Evolutionary conservation across 768 basidiomycete species (phyloP), one percentile per base, ranked within the genome.

Genomic region (Boletus coccyginus): DNA sequence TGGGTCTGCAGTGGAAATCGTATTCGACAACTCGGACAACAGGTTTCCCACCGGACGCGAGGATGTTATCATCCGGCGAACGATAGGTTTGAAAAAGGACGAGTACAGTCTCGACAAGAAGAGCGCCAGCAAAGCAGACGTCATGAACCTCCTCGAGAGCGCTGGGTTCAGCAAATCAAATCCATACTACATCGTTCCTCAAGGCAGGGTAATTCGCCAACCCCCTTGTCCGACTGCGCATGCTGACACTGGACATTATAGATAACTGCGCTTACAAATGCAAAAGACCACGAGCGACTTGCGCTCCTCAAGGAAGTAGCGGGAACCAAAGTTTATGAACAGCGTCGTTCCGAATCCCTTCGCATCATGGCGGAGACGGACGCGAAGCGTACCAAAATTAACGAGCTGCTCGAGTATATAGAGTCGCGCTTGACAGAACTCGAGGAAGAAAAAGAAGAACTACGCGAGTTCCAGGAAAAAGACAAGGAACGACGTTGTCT

Each of bases 91-190:
- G 42, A 98, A 99, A 80, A 99, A 98, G 75, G 97, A 98, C 67
- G 97, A 98, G 75, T 99, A 98, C 75, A 92, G 90, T 60, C 78
- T 98, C 31, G 96, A 99, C 74, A 89, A 90, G 77, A 98, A 98
- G 77, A 93, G 89, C 59, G 89, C 90, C 0, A 90, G 86, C 71
- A 97, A 97, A 72, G 96, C 94, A 4, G 97, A 99, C 66, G 92
- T 99, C 19, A 96, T 97, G 92, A 95, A 93, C 66, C 78, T 98
- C 27, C 81, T 99, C 45, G 97, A 98, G 70, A 91, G 88, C 67
- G 97, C 97, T 2, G 96, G 97, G 1, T 99, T 99, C 77, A 94
- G 91, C 75, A 91, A 93, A 68, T 89, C 89, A n/a, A 99, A 98
- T 67, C 97, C 97, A 0, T 99, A 98, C 70, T 99, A 98, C 66